Percentiles rank a stretch among this genome's conserved stretches.
These are phyloP conservation scores for Podospora pseudoanserina DNA, from an alignment of 495 filamentous ascomycete species.

Conservation along the genomic window DNA sequence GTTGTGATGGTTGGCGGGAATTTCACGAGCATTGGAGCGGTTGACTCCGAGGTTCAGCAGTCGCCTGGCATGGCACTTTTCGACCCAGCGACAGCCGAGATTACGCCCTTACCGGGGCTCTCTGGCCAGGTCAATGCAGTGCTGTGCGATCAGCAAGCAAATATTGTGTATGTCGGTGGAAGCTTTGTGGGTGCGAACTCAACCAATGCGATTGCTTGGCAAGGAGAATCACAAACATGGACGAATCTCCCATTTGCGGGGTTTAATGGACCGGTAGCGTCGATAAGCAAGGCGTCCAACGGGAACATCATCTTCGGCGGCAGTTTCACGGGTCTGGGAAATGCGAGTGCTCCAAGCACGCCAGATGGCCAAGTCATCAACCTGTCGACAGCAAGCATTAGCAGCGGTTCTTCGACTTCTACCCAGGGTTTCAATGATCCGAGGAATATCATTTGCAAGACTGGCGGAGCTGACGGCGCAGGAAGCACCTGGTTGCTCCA, in stretches of 20 bases:
- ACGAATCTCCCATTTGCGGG: slow-evolving; percentile 83
- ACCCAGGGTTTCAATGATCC: slow-evolving; percentile 70
- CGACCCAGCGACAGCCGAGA: slow-evolving; percentile 60
- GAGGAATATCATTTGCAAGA: slow-evolving; percentile 80
- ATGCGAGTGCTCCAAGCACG: slow-evolving; percentile 58
- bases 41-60: slow-evolving; percentile 40
- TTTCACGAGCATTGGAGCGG: slow-evolving; percentile 83
- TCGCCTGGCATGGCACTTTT: slow-evolving; percentile 78
- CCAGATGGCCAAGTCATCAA: slow-evolving; percentile 77
- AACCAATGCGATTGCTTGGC: slow-evolving; percentile 86
- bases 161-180: slow-evolving; percentile 88
- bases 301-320: slow-evolving; percentile 91
- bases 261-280: slow-evolving; percentile 88
- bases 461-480: slow-evolving; percentile 56
- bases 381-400: slow-evolving; percentile 69
- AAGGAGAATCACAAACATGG: slow-evolving; percentile 63
- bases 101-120: slow-evolving; percentile 73
- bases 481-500: slow-evolving; percentile 80
- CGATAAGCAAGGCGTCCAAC: slow-evolving; percentile 73
- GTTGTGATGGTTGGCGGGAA: slow-evolving; percentile 85
- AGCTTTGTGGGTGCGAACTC: slow-evolving; percentile 74
- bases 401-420: slow-evolving; percentile 57
- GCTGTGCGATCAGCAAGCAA: slow-evolving; percentile 76
- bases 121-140: slow-evolving; percentile 75
- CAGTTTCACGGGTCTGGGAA: slow-evolving; percentile 86